Percentiles rank a stretch among this genome's conserved stretches.
Conservation (phyloP, 306 rosid species). For the Prinsepia uniflora region DNA sequence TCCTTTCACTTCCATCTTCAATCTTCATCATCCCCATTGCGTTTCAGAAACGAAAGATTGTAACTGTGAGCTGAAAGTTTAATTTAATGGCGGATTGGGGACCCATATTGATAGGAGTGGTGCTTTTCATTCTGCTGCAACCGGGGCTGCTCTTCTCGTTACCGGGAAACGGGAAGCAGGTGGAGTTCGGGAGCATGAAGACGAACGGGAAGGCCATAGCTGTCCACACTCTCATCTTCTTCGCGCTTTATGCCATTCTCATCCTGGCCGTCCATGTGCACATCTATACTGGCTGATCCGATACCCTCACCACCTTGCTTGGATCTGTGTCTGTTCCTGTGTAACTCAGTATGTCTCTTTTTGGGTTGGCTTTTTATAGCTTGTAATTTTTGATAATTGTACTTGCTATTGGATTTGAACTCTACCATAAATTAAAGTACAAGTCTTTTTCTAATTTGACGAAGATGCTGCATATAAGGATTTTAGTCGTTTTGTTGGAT, state of each 20-base stretch:
- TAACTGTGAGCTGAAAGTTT: not conserved
- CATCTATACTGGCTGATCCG: constrained; percentile 72
- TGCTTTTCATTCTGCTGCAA: constrained; percentile 77
- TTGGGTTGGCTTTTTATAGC: constrained; percentile 5
- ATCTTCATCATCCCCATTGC: not conserved
- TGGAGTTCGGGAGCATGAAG: constrained; percentile 86
- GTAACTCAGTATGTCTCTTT: not conserved
- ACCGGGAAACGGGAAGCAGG: constrained; percentile 61
- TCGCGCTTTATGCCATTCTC: constrained; percentile 60
- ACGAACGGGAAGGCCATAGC: constrained; percentile 86
- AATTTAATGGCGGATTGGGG: constrained; percentile 88
- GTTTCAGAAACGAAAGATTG: constrained; percentile 6
- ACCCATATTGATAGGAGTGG: constrained; percentile 85
- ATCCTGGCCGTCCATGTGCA: constrained; percentile 70
- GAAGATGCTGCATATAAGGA: not conserved
- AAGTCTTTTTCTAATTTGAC: not conserved
- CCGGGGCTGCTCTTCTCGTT: constrained; percentile 80
- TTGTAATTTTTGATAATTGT: not conserved
- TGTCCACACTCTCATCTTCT: constrained; percentile 85
- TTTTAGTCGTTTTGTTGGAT: not conserved
- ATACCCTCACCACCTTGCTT: not conserved
- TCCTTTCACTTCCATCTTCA: constrained; percentile 3
- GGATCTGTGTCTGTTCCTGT: constrained; percentile 2
- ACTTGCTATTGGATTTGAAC: not conserved
- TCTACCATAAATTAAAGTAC: not conserved